Conservation (phyloP, 225 moss, liverwort and hornwort genomes). For the Anthoceros angustus region DNA sequence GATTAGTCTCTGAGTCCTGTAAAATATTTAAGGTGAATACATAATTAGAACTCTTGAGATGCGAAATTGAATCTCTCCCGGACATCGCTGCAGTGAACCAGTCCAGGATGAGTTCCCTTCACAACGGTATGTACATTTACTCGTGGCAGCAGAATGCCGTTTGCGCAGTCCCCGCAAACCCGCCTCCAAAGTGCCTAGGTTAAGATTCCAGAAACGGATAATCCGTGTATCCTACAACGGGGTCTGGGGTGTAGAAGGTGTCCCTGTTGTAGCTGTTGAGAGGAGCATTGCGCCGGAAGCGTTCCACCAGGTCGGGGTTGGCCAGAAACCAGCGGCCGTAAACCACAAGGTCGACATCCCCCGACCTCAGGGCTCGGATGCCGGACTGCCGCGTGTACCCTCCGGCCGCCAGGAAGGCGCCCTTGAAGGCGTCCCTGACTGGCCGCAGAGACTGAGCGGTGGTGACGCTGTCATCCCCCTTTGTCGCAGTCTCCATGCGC, state of each 20-base stretch:
- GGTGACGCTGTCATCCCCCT: background rate
- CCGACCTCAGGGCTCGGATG: slow-evolving; percentile 21
- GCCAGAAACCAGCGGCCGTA: slow-evolving; percentile 41
- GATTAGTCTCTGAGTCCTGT: too few relatives aligned
- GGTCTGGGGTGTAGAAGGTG: slow-evolving; percentile 29
- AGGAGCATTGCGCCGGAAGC: slow-evolving; percentile 19
- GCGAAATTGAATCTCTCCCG: too few relatives aligned
- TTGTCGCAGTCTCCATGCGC: slow-evolving; percentile 14
- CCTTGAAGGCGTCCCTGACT: slow-evolving; percentile 17
- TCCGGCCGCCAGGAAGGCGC: slow-evolving; percentile 31
- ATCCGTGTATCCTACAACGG: slow-evolving; percentile 38
- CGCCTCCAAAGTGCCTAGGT: too few relatives aligned
- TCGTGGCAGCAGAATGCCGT: too few relatives aligned
- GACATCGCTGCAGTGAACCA: too few relatives aligned
- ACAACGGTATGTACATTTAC: too few relatives aligned
- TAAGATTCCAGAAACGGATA: slow-evolving; percentile 52
- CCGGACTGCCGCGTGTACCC: slow-evolving; percentile 27
- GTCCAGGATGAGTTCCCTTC: too few relatives aligned
- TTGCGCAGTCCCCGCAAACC: too few relatives aligned
- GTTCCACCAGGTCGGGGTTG: slow-evolving; percentile 40
- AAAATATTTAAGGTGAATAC: too few relatives aligned
- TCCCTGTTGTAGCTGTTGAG: slow-evolving; percentile 16
- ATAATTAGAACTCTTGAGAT: too few relatives aligned
- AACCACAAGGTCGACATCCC: slow-evolving; percentile 32
- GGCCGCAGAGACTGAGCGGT: slow-evolving; percentile 1